Evolutionary conservation across 352 stramenopile species (phyloP).

Genomic region (Globisporangium sylvaticum): DNA sequence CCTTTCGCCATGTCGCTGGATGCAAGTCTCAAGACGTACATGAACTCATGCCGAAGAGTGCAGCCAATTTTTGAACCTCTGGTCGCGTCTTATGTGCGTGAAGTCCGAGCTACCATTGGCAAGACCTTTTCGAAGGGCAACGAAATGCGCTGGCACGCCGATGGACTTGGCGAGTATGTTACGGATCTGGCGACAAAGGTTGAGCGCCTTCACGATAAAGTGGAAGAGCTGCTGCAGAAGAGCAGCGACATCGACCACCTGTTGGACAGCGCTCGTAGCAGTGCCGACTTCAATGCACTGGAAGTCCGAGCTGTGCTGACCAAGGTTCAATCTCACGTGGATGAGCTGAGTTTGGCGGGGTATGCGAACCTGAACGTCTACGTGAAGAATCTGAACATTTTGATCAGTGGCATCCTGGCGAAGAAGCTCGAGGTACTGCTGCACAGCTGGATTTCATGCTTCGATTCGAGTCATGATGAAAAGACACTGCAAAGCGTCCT

Average conservation of each 20-base stretch:
- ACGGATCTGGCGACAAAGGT: conserved; percentile 90
- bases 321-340: conserved; percentile 90
- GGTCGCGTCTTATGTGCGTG: conserved; percentile 67
- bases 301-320: conserved; percentile 62
- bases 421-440: conserved; percentile 70
- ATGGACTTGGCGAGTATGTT: conserved; percentile 85
- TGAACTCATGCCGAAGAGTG: conserved; percentile 67
- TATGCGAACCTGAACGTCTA: conserved; percentile 92
- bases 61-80: conserved; percentile 82
- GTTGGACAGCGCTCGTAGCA: conserved; percentile 72
- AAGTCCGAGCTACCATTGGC: conserved; percentile 81
- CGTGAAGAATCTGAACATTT: conserved; percentile 88
- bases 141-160: conserved; percentile 88
- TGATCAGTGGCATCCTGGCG: conserved; percentile 83
- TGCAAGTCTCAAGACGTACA: conserved; percentile 94
- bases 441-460: conserved; percentile 66
- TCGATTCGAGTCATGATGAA: conserved; percentile 56
- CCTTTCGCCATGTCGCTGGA: conserved; percentile 96
- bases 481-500: conserved; percentile 49
- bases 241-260: conserved; percentile 90
- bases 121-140: conserved; percentile 88
- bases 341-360: conserved; percentile 93
- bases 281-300: conserved; percentile 46
- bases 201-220: conserved; percentile 96
- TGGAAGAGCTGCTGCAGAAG: conserved; percentile 94